Evolutionary conservation across 169 alveolate species (phyloP).

Genomic region (Plasmodium coatneyi): DNA sequence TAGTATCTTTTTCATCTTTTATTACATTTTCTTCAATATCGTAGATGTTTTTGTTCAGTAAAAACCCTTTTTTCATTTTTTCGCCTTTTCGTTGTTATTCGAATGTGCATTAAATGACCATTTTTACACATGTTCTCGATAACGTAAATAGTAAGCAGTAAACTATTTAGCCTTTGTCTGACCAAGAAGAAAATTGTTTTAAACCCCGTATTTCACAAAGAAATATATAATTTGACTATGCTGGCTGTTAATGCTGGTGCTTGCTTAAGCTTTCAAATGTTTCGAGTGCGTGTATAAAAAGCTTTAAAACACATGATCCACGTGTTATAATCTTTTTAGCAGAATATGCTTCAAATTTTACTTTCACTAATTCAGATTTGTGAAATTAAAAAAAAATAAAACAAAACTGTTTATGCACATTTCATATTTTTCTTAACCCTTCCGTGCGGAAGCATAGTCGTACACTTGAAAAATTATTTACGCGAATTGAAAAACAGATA

Average conservation of each 20-base stretch:
- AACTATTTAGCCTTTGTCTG: constrained; percentile 25
- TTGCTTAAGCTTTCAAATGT: not conserved
- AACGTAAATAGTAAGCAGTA: not conserved
- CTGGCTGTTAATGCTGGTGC: constrained; percentile 6
- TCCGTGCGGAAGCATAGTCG: not conserved
- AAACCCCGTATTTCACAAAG: not conserved
- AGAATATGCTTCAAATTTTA: constrained; percentile 11
- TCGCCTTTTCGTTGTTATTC: constrained; percentile 9
- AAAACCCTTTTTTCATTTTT: constrained; percentile 71
- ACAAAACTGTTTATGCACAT: not conserved
- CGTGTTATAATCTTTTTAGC: not conserved
- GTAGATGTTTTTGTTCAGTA: constrained; percentile 48
- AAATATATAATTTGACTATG: not conserved
- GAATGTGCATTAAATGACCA: not conserved
- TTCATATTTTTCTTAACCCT: constrained; percentile 10
- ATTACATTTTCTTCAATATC: constrained; percentile 62
- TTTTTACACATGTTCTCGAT: constrained; percentile 13
- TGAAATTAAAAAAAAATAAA: constrained; percentile 14
- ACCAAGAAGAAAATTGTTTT: not conserved
- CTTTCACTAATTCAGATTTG: constrained; percentile 21
- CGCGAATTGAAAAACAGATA: not conserved
- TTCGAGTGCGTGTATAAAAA: not conserved
- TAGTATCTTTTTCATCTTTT: constrained; percentile 25
- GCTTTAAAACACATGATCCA: not conserved
- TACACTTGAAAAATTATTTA: not conserved